These are phyloP conservation scores for Achaetomiella virescens DNA, from an alignment of 495 filamentous ascomycete species.

Conservation along the genomic window DNA sequence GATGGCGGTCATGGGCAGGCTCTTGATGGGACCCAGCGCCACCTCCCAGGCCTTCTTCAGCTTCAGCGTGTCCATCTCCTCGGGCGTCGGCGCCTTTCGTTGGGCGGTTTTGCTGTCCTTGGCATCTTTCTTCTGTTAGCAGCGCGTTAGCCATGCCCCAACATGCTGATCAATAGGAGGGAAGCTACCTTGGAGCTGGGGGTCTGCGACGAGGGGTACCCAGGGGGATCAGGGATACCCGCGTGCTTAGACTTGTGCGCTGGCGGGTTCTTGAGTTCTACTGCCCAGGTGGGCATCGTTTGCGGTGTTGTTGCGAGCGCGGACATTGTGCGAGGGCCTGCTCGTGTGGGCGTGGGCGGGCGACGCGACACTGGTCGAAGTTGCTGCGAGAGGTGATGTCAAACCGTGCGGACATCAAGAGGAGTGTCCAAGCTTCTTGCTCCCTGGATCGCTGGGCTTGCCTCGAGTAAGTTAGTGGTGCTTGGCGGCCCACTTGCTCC, in stretches of 20 bases:
- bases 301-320: slow-evolving; percentile 11
- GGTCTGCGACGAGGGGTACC: slow-evolving; percentile 57
- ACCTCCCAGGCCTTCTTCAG: slow-evolving; percentile 99
- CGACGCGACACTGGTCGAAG: background rate
- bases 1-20: slow-evolving; percentile 94
- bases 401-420: slow-evolving; percentile 17
- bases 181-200: slow-evolving; percentile 47
- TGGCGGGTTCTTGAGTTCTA: slow-evolving; percentile 65
- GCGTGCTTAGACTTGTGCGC: slow-evolving; percentile 48
- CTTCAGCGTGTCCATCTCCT: slow-evolving; percentile 90
- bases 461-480: background rate
- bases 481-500: slow-evolving; percentile 17
- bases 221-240: slow-evolving; percentile 78
- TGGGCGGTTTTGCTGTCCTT: slow-evolving; percentile 40
- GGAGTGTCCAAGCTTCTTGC: slow-evolving; percentile 11
- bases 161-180: background rate
- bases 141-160: background rate
- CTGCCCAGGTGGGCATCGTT: slow-evolving; percentile 69
- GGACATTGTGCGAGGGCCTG: slow-evolving; percentile 18
- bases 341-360: no score
- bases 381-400: background rate
- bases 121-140: slow-evolving; percentile 36
- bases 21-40: slow-evolving; percentile 87
- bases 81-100: slow-evolving; percentile 55
- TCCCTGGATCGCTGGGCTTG: no score